A percentile compares a stretch with the other conserved stretches of the same genome.
Conservation (phyloP, 345 rosid genomes). For the Pugionium dolabratum region DNA sequence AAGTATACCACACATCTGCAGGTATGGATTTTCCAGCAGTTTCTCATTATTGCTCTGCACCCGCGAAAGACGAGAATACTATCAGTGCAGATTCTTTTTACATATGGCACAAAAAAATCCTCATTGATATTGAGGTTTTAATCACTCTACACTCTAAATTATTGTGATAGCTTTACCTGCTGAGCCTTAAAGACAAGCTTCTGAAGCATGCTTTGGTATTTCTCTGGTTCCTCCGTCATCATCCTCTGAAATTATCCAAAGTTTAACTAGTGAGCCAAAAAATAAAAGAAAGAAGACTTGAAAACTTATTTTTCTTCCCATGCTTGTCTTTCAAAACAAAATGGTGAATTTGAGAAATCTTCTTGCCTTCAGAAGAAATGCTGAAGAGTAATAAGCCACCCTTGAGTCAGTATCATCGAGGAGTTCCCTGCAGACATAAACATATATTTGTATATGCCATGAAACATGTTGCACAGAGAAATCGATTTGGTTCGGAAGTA, state of each 20-base stretch:
- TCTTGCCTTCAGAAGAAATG: slow-evolving; percentile 92
- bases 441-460: slow-evolving; percentile 23
- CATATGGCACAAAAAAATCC: not conserved
- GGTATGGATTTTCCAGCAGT: slow-evolving; percentile 91
- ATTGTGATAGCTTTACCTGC: slow-evolving; percentile 56
- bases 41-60: slow-evolving; percentile 96
- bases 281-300: not conserved
- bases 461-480: slow-evolving; percentile 21
- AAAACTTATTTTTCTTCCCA: not conserved
- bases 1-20: slow-evolving; percentile 97
- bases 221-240: slow-evolving; percentile 98
- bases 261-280: slow-evolving; percentile 33
- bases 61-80: not conserved
- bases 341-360: slow-evolving; percentile 11
- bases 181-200: slow-evolving; percentile 93
- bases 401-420: slow-evolving; percentile 96
- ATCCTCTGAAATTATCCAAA: slow-evolving; percentile 64
- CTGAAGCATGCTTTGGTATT: slow-evolving; percentile 93
- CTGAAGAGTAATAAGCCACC: slow-evolving; percentile 94
- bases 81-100: too few species aligned
- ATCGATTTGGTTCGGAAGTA: slow-evolving; percentile 9
- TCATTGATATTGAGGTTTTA: not conserved
- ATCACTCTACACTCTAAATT: not conserved
- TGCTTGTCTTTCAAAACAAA: slow-evolving; percentile 15
- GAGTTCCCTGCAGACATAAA: slow-evolving; percentile 63